A percentile compares a stretch with the other conserved stretches of the same genome.
Evolutionary conservation across 2,329 filamentous ascomycete genomes (phyloP).

Genomic region (Simplicillium sp.): DNA sequence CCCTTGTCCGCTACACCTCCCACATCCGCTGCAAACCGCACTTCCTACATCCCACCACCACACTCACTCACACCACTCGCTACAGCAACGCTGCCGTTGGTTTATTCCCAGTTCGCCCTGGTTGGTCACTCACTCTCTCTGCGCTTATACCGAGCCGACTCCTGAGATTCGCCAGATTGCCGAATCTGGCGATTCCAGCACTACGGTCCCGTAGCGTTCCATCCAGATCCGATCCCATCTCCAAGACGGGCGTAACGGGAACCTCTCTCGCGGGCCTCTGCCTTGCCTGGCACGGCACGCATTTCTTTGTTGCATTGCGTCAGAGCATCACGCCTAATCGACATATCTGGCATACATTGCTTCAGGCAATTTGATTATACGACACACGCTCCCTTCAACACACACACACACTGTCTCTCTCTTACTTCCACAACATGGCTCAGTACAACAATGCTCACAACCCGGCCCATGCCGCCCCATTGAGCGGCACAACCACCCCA

Average conservation of each 20-base stretch:
- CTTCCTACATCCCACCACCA: neutral
- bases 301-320: no score
- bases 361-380: no score
- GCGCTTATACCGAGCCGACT: no score
- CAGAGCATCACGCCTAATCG: no score
- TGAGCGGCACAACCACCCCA: slow-evolving; percentile 2
- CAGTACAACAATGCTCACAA: slow-evolving; percentile 3
- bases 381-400: neutral
- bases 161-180: no score
- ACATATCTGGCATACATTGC: no score
- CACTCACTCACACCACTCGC: neutral
- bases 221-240: neutral
- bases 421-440: slow-evolving; percentile 4
- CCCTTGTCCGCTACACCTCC: slow-evolving; percentile 1
- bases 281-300: neutral
- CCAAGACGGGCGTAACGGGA: neutral
- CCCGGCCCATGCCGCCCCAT: slow-evolving; percentile 1
- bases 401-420: neutral
- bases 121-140: no score
- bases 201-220: neutral
- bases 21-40: slow-evolving; percentile 9
- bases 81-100: no score
- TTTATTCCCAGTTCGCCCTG: no score
- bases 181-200: no score
- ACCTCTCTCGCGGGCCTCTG: neutral